phyloP scores from a whole-genome alignment of 257 asterid species.

The Primulina tabacum region DNA sequence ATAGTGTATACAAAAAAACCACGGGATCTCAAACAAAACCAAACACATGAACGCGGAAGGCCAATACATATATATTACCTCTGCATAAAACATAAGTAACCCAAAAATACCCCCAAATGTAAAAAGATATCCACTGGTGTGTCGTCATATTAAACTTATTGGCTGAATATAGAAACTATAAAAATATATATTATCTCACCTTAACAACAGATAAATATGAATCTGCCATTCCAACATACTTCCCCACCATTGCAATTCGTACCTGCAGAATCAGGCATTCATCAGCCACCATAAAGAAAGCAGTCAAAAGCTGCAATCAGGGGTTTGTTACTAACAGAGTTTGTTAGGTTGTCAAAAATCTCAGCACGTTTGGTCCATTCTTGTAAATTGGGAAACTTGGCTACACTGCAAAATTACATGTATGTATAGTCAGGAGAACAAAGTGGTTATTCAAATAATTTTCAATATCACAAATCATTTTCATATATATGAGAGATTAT shows the following conservation, averaged over 20 bases:
- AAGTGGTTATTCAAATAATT: constrained; percentile 13
- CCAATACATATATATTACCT: background rate
- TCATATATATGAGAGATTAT: background rate
- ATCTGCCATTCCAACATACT: constrained; percentile 91
- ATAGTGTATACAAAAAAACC: background rate
- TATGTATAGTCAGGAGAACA: constrained; percentile 28
- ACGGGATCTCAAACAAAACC: background rate
- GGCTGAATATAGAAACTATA: constrained; percentile 19
- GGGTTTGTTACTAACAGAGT: constrained; percentile 54
- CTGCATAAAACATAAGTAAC: background rate
- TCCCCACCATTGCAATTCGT: constrained; percentile 94
- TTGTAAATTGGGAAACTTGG: constrained; percentile 60
- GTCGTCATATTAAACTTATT: background rate
- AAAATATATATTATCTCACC: constrained; percentile 37
- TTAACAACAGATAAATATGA: constrained; percentile 95
- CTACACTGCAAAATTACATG: constrained; percentile 53
- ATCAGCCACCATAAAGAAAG: constrained; percentile 21
- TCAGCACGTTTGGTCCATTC: constrained; percentile 95
- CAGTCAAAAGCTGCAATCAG: background rate
- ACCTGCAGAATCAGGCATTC: constrained; percentile 52
- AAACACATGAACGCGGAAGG: background rate
- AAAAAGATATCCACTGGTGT: background rate
- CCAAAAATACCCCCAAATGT: background rate
- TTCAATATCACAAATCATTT: background rate
- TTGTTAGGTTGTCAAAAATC: constrained; percentile 73